Percentiles rank a stretch among this genome's conserved stretches.
Evolutionary conservation across 257 asterid genomes (phyloP).

Genomic region (Euphrasia confusa): DNA sequence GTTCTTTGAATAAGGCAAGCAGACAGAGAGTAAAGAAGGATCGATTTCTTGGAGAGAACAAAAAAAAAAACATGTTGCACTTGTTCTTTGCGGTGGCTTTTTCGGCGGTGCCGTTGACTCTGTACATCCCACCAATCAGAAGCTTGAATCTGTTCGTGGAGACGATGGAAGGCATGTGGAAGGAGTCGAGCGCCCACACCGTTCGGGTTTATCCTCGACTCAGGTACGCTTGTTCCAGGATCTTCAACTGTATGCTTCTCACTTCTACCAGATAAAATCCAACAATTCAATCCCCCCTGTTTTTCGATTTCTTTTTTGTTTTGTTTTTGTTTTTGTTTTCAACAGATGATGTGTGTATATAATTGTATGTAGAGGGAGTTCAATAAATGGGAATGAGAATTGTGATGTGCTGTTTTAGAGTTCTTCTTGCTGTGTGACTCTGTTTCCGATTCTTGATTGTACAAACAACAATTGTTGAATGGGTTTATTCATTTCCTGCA

Average conservation of each 20-base stretch:
- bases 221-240: constrained; percentile 62
- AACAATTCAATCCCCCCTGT: background rate
- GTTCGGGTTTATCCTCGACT: constrained; percentile 57
- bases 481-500: too few species aligned
- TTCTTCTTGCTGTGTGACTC: too few species aligned
- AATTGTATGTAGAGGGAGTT: too few species aligned
- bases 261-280: constrained; percentile 23
- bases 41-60: too few species aligned
- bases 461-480: too few species aligned
- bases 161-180: constrained; percentile 59
- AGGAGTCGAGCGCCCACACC: constrained; percentile 56
- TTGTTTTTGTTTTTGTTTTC: too few species aligned
- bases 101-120: constrained; percentile 80
- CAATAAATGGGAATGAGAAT: too few species aligned
- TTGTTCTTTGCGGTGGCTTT: constrained; percentile 70
- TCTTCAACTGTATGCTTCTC: constrained; percentile 52
- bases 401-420: too few species aligned
- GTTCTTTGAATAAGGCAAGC: too few species aligned
- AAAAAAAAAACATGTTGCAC: constrained; percentile 43
- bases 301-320: background rate
- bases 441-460: too few species aligned
- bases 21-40: too few species aligned
- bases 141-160: constrained; percentile 68
- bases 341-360: background rate
- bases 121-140: constrained; percentile 81